Evolutionary conservation across 805 yeast genomes (phyloP), one percentile per base, ranked within the genome.

Genomic region (Dipodascus geniculatus): DNA sequence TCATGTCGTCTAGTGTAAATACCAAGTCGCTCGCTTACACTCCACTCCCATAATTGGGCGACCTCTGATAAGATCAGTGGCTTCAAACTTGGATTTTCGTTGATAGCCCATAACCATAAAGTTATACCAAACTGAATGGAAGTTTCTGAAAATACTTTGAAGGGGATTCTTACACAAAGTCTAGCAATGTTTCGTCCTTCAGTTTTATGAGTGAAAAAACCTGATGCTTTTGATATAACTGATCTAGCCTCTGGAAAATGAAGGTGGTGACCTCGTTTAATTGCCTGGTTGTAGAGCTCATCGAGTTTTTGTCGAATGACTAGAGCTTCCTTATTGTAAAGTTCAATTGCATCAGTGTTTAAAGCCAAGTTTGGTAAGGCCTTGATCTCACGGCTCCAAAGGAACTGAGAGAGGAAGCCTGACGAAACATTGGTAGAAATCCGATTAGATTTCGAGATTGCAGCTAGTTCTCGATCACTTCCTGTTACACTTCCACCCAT

Each of bases 91-190:
- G 83, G 79, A 50, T 80, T 74, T 58, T 84, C 87, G 54, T 82
- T 81, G 69, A 85, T 79, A 19, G 87, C 76, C 49, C 87, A 80
- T 48, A 85, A 72, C 98, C 98, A 91, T 28, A 83, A 75, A n/a
- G 81, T 77, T 16, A 83, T 79, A 0, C 90, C 87, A 6, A 80
- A 73, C 53, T 77, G 78, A 65, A 89, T 77, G 2, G 81, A 70
- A 17, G 71, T 69, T 0, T 83, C 73, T 11, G 81, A 79, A 63
- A 89, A 85, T 1, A 75, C 67, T 17, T 72, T 67, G 68, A 91
- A 87, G 1, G 98, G 96, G 17, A 89, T 72, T 22, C 56, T 56
- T 2, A 68, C 70, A 6, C 63, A 60, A 38, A 58, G 54, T 17
- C 62, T 59, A 3, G 63, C 65, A 44, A 61, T 55, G 42, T 54